A percentile compares a stretch with the other conserved stretches of the same genome.
phyloP scores from a whole-genome alignment of 1,139 yeast genomes.

The Protomyces lactucae-debilis region DNA sequence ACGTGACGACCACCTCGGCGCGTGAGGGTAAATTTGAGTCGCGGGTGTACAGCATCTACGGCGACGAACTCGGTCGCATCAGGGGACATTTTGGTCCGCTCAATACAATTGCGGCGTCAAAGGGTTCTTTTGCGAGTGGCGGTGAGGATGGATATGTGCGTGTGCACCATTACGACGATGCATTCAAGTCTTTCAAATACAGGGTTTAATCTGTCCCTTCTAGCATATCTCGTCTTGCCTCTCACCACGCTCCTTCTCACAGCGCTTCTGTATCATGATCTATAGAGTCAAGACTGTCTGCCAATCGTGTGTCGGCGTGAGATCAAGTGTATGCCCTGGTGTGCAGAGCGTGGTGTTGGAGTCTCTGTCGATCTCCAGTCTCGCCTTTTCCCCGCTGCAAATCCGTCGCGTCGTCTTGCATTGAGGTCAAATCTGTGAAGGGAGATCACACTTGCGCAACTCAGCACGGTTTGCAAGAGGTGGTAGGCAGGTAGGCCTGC shows the following conservation, averaged over 20 bases:
- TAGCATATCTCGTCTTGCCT: not conserved
- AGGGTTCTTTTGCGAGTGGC: slow-evolving; percentile 90
- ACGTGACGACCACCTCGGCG: slow-evolving; percentile 92
- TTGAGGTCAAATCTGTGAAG: too few species aligned
- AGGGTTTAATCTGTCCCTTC: slow-evolving; percentile 1
- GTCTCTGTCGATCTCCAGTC: too few species aligned
- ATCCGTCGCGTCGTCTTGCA: too few species aligned
- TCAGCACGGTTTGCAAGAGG: too few species aligned
- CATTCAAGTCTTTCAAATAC: slow-evolving; percentile 75
- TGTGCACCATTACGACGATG: slow-evolving; percentile 86
- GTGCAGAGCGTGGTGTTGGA: too few species aligned
- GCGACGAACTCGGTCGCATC: slow-evolving; percentile 94
- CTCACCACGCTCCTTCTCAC: not conserved
- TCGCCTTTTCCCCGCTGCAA: too few species aligned
- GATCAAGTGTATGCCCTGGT: too few species aligned
- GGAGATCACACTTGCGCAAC: too few species aligned
- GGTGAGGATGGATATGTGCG: slow-evolving; percentile 97
- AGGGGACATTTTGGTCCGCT: slow-evolving; percentile 99
- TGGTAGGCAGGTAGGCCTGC: too few species aligned
- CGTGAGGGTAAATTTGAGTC: slow-evolving; percentile 97
- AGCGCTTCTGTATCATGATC: not conserved
- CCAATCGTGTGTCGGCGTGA: too few species aligned
- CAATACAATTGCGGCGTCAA: slow-evolving; percentile 88
- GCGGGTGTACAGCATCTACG: slow-evolving; percentile 85
- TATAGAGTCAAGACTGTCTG: not conserved